Evolutionary conservation across 306 rosid species (phyloP), one percentile per base, ranked within the genome.

Genomic region (Parietaria judaica): DNA sequence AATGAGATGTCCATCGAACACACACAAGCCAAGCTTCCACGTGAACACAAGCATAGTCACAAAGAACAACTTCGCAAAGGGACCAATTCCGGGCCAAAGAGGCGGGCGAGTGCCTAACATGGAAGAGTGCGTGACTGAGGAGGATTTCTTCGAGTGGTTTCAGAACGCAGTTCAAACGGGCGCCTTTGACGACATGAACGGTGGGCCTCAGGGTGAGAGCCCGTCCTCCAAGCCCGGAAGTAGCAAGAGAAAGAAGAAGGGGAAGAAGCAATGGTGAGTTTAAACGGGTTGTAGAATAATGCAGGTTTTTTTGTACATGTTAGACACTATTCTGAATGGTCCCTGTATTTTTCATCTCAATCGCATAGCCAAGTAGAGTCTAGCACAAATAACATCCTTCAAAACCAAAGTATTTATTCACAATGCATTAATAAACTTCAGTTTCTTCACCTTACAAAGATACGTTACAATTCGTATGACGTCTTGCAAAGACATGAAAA

Each of bases 21-120:
- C 95, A 54, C 99, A 94, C 66, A 88, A 79, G 72, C 99, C 99
- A 43, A 88, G 94, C 79, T 94, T 94, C 64, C 97, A 94, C 57
- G 99, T 94, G 61, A 94, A 88, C 82, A 86, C 99, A 7, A 94
- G 83, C 66, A 61, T 88, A 52, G 78, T 81, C 62, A 70, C 95
- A 6, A 92, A 92, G 72, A 81, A 78, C 36, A 84, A 58, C 78
- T 58, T 76, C 8, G 79, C 86, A 38, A 94, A 83, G 78, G 95
- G 88, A 71, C 56, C 96, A 14, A 76, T 71, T 69, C 80, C 99
- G 14, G 87, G 90, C 45, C 99, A 86, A 67, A 81, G 80, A 74
- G 85, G 94, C 0, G 85, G 84, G 61, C 79, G 71, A 44, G 71
- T 74, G 76, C 43, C 85, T 23, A 77, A 84, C 51, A 41, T 79